phyloP scores from a whole-genome alignment of 345 rosid genomes.

The Alliaria petiolata region DNA sequence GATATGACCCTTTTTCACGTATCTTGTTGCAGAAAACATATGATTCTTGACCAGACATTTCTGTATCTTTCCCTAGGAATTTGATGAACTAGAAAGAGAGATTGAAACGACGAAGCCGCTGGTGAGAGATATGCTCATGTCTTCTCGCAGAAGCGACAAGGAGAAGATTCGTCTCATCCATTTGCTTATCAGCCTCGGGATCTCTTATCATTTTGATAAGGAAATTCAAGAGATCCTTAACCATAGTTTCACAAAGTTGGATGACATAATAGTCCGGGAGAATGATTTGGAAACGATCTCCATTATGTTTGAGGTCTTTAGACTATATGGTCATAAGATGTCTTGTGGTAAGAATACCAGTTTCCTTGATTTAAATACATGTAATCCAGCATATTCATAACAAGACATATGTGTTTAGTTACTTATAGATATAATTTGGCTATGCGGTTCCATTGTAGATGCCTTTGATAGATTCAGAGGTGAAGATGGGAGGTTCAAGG shows the following conservation, averaged over 20 bases:
- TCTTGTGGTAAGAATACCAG: slow-evolving; percentile 8
- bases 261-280: not conserved
- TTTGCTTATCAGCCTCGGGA: slow-evolving; percentile 15
- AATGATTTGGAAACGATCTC: slow-evolving; percentile 7
- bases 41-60: not conserved
- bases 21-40: not conserved
- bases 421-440: not conserved
- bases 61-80: not conserved
- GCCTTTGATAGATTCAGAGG: slow-evolving; percentile 11
- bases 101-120: not conserved
- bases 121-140: not conserved
- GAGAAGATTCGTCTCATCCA: slow-evolving; percentile 16
- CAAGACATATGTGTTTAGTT: not conserved
- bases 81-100: slow-evolving; percentile 1
- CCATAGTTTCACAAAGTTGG: not conserved
- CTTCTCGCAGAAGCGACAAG: not conserved
- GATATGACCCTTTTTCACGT: not conserved
- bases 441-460: not conserved
- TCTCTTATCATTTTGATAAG: slow-evolving; percentile 1
- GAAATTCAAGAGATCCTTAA: slow-evolving; percentile 4
- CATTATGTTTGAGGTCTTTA: slow-evolving; percentile 13
- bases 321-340: not conserved
- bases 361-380: not conserved
- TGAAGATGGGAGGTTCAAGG: slow-evolving; percentile 14
- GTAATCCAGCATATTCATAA: not conserved